Conservation (phyloP, 2,329 filamentous ascomycete species). For the Hypoxylon sp. region DNA sequence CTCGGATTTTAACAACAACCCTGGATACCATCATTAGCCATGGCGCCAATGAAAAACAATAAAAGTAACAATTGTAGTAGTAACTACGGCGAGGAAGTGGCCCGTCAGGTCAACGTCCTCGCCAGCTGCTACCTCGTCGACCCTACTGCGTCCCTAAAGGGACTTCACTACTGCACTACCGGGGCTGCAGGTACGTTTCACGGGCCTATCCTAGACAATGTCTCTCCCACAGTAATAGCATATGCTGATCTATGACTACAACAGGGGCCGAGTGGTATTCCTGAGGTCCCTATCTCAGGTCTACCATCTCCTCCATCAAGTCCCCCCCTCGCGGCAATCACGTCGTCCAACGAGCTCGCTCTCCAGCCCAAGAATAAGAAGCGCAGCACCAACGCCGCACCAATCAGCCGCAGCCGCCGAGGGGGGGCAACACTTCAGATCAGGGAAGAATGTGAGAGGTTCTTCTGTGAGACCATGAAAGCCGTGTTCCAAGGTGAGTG, state of each 20-base stretch:
- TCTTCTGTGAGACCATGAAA: conserved; percentile 97
- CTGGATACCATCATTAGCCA: conserved; percentile 58
- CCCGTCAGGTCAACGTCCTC: conserved; percentile 80
- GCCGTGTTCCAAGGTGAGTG: conserved; percentile 97
- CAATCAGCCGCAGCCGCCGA: conserved; percentile 68
- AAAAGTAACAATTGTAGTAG: conserved; percentile 80
- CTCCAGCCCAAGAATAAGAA: conserved; percentile 71
- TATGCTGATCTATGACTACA: conserved; percentile 23
- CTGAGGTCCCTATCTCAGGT: conserved; percentile 90
- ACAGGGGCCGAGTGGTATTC: conserved; percentile 89
- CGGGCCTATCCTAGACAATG: conserved; percentile 8
- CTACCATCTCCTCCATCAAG: conserved; percentile 88
- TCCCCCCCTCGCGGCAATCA: conserved; percentile 86
- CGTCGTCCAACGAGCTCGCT: conserved; percentile 76
- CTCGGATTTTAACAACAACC: conserved; percentile 34
- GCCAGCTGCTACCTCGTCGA: conserved; percentile 93
- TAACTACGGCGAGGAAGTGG: conserved; percentile 80
- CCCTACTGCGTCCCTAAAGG: conserved; percentile 78
- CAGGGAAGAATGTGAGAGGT: conserved; percentile 99
- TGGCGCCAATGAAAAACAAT: conserved; percentile 80
- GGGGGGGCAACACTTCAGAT: conserved; percentile 97
- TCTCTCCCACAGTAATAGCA: neutral
- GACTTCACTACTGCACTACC: conserved; percentile 97
- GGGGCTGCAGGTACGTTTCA: conserved; percentile 77
- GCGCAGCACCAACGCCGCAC: conserved; percentile 53